Evolutionary conservation across 371 early-diverging fungal genomes (phyloP).

Genomic region (Actinomucor elegans): DNA sequence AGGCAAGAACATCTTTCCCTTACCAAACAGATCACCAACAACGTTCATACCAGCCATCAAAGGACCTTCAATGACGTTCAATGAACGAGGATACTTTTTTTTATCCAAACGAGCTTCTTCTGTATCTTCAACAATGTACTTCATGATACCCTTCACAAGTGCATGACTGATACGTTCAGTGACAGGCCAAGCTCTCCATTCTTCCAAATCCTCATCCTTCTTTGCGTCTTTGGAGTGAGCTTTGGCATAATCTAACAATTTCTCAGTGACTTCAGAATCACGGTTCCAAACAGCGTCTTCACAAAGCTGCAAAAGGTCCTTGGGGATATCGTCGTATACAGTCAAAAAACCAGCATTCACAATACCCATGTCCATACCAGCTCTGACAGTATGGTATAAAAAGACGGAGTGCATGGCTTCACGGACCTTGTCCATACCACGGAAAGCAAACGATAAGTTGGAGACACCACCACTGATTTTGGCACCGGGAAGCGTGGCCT

Average conservation of each 20-base stretch:
- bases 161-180: slow-evolving; percentile 78
- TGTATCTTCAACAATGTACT: slow-evolving; percentile 88
- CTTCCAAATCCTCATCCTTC: slow-evolving; percentile 78
- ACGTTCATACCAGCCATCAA: slow-evolving; percentile 92
- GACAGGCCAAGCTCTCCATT: slow-evolving; percentile 81
- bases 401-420: slow-evolving; percentile 96
- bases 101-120: slow-evolving; percentile 84
- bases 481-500: slow-evolving; percentile 78
- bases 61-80: slow-evolving; percentile 94
- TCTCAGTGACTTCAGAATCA: slow-evolving; percentile 89
- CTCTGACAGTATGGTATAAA: slow-evolving; percentile 87
- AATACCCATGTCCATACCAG: slow-evolving; percentile 96
- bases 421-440: slow-evolving; percentile 89
- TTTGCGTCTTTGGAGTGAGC: slow-evolving; percentile 74
- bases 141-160: slow-evolving; percentile 89
- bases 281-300: slow-evolving; percentile 92
- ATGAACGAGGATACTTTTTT: slow-evolving; percentile 74
- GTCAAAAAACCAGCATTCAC: slow-evolving; percentile 94
- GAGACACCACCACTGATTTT: slow-evolving; percentile 94
- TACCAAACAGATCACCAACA: slow-evolving; percentile 92
- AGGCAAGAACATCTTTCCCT: slow-evolving; percentile 95
- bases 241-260: slow-evolving; percentile 85
- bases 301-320: slow-evolving; percentile 86
- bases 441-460: slow-evolving; percentile 94
- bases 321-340: slow-evolving; percentile 92